These are phyloP conservation scores for Ligustrum vulgare DNA, from an alignment of 257 asterid genomes.

Conservation along the genomic window DNA sequence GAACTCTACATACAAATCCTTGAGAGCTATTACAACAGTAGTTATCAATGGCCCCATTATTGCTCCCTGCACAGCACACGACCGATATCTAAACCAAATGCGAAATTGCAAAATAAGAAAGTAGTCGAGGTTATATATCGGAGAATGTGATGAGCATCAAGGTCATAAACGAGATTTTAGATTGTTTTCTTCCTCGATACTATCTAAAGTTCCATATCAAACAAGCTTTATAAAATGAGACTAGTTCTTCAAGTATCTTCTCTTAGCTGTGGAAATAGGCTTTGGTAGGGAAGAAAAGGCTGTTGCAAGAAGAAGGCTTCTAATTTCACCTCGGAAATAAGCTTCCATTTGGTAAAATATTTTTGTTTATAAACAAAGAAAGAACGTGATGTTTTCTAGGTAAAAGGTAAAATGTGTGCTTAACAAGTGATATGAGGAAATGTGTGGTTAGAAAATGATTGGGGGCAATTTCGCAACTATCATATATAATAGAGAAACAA, in stretches of 20 bases:
- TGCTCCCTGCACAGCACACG: conserved; percentile 68
- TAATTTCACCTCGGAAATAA: background rate
- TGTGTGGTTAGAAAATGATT: too few relatives aligned
- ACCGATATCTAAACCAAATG: background rate
- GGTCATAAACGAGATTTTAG: background rate
- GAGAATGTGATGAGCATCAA: too few relatives aligned
- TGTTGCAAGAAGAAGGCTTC: background rate
- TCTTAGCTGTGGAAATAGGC: background rate
- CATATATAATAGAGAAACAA: background rate
- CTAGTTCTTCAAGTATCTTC: background rate
- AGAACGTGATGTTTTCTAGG: too few relatives aligned
- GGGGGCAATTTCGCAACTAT: background rate
- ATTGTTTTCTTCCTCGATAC: background rate
- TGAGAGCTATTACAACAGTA: conserved; percentile 78
- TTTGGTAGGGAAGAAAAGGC: background rate
- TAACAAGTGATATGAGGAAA: too few relatives aligned
- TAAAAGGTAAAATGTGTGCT: too few relatives aligned
- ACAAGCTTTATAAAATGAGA: background rate
- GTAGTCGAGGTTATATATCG: too few relatives aligned
- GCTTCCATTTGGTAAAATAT: too few relatives aligned
- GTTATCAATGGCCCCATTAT: conserved; percentile 94
- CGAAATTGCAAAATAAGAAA: too few relatives aligned
- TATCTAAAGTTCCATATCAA: background rate
- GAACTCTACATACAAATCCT: conserved; percentile 76
- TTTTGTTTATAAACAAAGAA: too few relatives aligned